Evolutionary conservation across 805 yeast species (phyloP).

Genomic region (Suhomyces xylopsoci): DNA sequence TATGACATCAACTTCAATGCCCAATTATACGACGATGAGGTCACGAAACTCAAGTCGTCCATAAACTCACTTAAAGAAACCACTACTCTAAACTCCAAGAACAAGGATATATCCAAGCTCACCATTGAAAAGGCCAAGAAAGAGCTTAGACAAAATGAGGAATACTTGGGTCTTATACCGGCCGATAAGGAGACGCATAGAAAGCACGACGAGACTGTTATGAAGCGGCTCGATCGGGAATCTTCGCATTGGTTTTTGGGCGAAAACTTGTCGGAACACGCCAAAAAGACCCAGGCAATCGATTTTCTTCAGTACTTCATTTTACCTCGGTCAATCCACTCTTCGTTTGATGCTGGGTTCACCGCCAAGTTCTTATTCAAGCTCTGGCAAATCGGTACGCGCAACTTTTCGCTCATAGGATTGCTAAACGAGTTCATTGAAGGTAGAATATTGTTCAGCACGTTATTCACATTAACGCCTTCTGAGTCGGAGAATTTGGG

Average conservation of each 20-base stretch:
- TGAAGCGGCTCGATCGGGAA: conserved; percentile 23
- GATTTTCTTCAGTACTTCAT: conserved; percentile 61
- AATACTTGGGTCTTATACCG: conserved; percentile 26
- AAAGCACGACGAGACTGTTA: conserved; percentile 31
- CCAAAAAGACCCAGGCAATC: conserved; percentile 5
- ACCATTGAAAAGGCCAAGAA: conserved; percentile 21
- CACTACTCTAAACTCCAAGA: conserved; percentile 25
- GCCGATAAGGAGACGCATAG: conserved; percentile 46
- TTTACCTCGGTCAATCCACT: conserved; percentile 72
- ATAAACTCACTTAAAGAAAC: conserved; percentile 35
- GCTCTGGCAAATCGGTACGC: conserved; percentile 37
- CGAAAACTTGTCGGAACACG: conserved; percentile 8
- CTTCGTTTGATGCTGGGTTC: conserved; percentile 79
- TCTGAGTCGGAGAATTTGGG: conserved; percentile 82
- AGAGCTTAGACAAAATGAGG: conserved; percentile 21
- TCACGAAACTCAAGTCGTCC: conserved; percentile 35
- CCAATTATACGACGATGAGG: conserved; percentile 48
- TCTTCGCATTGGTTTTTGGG: conserved; percentile 40
- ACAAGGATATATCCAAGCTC: conserved; percentile 19
- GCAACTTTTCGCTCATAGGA: conserved; percentile 36
- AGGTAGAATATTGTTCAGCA: conserved; percentile 48
- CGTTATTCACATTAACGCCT: conserved; percentile 68
- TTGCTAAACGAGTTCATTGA: conserved; percentile 48
- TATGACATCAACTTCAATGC: conserved; percentile 64
- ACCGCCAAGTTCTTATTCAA: conserved; percentile 58